These are phyloP conservation scores for Pisolithus microcarpus DNA, from an alignment of 768 basidiomycete species.

Conservation along the genomic window DNA sequence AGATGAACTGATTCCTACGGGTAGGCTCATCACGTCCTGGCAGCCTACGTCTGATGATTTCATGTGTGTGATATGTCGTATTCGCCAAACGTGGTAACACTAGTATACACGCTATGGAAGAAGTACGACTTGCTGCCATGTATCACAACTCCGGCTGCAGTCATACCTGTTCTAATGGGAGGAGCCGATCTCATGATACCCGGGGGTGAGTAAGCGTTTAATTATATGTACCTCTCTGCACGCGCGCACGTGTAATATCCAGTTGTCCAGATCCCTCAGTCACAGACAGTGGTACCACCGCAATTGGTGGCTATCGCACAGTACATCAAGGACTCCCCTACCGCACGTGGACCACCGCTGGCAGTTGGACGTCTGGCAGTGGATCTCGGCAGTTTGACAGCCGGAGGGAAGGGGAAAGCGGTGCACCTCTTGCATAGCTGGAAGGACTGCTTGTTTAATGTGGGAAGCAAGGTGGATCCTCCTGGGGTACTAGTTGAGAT, in stretches of 20 bases:
- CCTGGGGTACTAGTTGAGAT: constrained; percentile 35
- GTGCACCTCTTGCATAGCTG: constrained; percentile 67
- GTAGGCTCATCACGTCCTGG: constrained; percentile 19
- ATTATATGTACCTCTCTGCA: background rate
- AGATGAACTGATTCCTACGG: constrained; percentile 65
- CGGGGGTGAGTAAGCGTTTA: constrained; percentile 52
- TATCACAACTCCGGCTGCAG: constrained; percentile 60
- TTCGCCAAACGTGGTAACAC: background rate
- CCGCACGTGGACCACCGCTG: constrained; percentile 42
- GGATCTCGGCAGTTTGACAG: constrained; percentile 39
- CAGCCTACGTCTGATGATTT: background rate
- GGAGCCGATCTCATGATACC: constrained; percentile 91
- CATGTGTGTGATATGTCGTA: background rate
- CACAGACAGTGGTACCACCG: constrained; percentile 29
- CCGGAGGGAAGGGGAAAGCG: constrained; percentile 68
- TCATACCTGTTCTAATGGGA: constrained; percentile 61
- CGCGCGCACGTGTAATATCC: background rate
- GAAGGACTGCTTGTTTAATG: constrained; percentile 69
- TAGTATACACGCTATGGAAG: constrained; percentile 77
- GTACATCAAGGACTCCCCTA: constrained; percentile 28
- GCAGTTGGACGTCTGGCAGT: constrained; percentile 71
- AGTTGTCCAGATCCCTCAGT: constrained; percentile 52
- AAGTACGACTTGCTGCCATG: constrained; percentile 58
- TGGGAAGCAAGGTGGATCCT: constrained; percentile 56
- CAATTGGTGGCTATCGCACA: constrained; percentile 62